A percentile compares a stretch with the other conserved stretches of the same genome.
Conservation (phyloP, 352 stramenopile genomes). For the Pythium rhizo-oryzae region DNA sequence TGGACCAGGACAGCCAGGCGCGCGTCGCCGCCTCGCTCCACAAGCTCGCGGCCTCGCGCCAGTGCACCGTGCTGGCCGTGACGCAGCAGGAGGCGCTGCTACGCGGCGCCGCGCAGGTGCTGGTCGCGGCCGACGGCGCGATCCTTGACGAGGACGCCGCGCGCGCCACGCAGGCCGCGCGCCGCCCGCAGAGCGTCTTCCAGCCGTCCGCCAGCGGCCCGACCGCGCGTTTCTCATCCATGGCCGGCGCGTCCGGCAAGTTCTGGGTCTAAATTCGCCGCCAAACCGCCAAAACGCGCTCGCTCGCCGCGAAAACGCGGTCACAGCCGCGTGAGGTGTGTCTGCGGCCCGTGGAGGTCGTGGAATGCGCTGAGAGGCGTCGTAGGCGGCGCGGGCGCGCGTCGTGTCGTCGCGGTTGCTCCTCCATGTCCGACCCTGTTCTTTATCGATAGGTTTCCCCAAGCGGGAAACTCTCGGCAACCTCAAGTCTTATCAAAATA, state of each 20-base stretch:
- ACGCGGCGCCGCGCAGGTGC: conserved; percentile 1
- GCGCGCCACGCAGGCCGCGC: conserved; percentile 1
- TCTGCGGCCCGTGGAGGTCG: no score
- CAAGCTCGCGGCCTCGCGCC: neutral
- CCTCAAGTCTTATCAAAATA: neutral
- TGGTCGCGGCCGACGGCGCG: conserved; percentile 3
- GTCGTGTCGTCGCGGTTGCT: no score
- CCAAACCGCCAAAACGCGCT: no score
- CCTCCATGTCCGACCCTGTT: no score
- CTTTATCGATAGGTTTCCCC: no score
- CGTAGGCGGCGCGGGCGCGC: no score
- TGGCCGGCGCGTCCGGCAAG: neutral
- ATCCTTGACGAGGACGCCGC: conserved; percentile 1
- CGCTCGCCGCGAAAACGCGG: no score
- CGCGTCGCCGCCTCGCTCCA: conserved; percentile 10
- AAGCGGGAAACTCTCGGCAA: no score
- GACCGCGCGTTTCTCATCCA: neutral
- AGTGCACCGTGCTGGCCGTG: conserved; percentile 17
- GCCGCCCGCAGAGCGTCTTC: conserved; percentile 2
- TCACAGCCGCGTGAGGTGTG: no score
- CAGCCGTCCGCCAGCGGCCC: neutral
- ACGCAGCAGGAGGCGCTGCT: conserved; percentile 10
- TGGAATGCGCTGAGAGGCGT: no score
- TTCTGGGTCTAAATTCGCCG: neutral
- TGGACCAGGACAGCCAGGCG: conserved; percentile 36